Evolutionary conservation across 73 alveolate genomes (phyloP), one percentile per base, ranked within the genome.

Genomic region (Paramecium pentaurelia): DNA sequence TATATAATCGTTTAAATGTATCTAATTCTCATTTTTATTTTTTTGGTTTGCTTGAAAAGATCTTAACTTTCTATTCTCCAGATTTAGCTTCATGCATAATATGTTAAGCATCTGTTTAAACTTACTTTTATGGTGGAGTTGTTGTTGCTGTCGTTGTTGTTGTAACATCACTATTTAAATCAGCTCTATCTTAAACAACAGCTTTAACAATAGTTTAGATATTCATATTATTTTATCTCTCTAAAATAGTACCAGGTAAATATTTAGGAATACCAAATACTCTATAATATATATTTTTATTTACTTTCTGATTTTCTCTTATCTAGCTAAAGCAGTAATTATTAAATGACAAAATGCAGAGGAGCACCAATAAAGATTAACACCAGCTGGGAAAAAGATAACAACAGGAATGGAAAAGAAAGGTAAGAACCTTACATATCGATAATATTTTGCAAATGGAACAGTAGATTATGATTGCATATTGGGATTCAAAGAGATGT

Each of bases 381-480:
- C 89, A 8, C 98, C 97, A 28, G 98, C 95, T n/a, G 99, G 99
- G 94, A 97, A 96, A 30, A 96, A 95, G 92, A 93, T 95, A 95
- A 97, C 95, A 42, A 97, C 92, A 28, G 98, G 98, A 20, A 97
- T 92, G 12, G 98, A 83, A 20, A 96, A 38, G 34, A 96, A 86
- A 37, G 98, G 97, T 34, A 96, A 42, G 60, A 94, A 73, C 47
- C 91, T 95, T 85, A 97, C 70, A 70, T 95, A 96, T 60, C 95
- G 94, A 58, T 93, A 38, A 58, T 54, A 75, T 42, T 77, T 92
- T 8, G 93, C 94, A 34, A 54, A 77, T 6, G 95, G 96, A 64
- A 77, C 60, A 40, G 71, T 71, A 34, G 93, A 88, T 44, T 77
- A 88, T 77, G 92, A 47, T 51, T 96, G 86, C 96, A 94, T 92